Base-by-base conservation (phyloP, 306 rosid species). In the Fragaria vesca region DNA sequence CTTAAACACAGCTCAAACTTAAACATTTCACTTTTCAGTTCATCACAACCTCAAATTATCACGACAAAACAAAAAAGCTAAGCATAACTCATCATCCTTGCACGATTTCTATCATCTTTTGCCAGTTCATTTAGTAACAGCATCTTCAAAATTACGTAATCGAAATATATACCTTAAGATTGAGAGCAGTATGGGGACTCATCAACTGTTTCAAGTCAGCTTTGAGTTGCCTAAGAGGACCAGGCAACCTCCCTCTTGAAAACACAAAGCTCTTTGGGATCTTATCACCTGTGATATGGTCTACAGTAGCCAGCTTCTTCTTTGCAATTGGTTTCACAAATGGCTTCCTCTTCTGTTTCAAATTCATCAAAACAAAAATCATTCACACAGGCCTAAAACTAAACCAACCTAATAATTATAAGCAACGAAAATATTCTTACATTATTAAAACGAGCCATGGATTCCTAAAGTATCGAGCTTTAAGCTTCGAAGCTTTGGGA, bases 201-300 rank as follows among this genome's bases (percentile, higher is more conserved):
- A 96, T 90, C 60, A 93, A 79, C 82, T 96, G 91, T 79, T 97
- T 91, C 81, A 93, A 87, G 83, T 96, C 99, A 90, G 88, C 87
- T 73, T 93, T 92, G 78, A 93, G 97, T 54, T 91, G 96, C 88
- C 69, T 91, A 70, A 95, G 96, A 73, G 98, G 82, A 76, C 81
- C 93, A 69, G 99, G 96, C 75, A 95, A 76, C 82, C 88, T 93
- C 62, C 96, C 97, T 81, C 97, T 84, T 0, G 93, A 73, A 80
- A 95, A 91, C 67, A 93, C 97, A 76, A 93, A 88, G 85, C 97
- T 95, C 78, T 85, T 90, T 0, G 99, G 99, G 68, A 95, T 90
- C 83, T 95, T 95, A 89, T 91, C 91, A 66, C 99, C 99, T 0
- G 98, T 91, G 46, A 96, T 83, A 61, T 91, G 97, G 80, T 96